Base-by-base conservation (phyloP, 768 basidiomycete genomes). In the Leccinum broughii region DNA sequence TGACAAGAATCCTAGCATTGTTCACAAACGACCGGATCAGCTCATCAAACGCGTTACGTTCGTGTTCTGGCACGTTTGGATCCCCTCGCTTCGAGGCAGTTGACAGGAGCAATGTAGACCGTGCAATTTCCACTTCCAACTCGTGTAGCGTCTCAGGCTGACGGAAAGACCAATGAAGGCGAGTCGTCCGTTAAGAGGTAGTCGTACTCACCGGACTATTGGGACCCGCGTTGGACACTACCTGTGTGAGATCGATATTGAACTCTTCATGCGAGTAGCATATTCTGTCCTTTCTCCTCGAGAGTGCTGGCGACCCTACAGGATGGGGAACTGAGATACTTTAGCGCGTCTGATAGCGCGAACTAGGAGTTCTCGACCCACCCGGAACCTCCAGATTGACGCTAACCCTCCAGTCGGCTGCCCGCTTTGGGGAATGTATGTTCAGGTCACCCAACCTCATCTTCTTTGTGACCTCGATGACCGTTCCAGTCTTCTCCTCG, bases 191-290 rank as follows among this genome's bases (percentile, higher is more conserved):
- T 61, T 30, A 50, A 49, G 49, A 51, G 53, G 56, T 37, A 3
- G 48, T 22, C 48, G 49, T 30, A 75, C 83, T 64, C 69, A 90
- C 89, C 49, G 83, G 79, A 59, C 76, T 75, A 55, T 74, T 79
- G 1, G 82, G 74, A 3, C 82, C 72, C 13, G 75, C 67, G 8
- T 79, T 80, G 4, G 87, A 81, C 2, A 85, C 85, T 52, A 98
- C 96, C 75, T 95, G 93, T 1, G 97, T 98, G 53, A 99, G 82
- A 77, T 99, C 97, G 63, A 99, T 88, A 64, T 80, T 83, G 71
- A 94, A 95, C 64, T 96, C 88, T 73, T 98, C 95, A 74, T 99
- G 97, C 4, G 87, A 77, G 73, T 99, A 99, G 68, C 92, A 90
- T 72, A 98, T 81, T 50, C 97, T 82, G 75, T 99, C 93, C 77